phyloP scores from a whole-genome alignment of 2,329 filamentous ascomycete species.

The Aspergillus brunneoviolaceus region DNA sequence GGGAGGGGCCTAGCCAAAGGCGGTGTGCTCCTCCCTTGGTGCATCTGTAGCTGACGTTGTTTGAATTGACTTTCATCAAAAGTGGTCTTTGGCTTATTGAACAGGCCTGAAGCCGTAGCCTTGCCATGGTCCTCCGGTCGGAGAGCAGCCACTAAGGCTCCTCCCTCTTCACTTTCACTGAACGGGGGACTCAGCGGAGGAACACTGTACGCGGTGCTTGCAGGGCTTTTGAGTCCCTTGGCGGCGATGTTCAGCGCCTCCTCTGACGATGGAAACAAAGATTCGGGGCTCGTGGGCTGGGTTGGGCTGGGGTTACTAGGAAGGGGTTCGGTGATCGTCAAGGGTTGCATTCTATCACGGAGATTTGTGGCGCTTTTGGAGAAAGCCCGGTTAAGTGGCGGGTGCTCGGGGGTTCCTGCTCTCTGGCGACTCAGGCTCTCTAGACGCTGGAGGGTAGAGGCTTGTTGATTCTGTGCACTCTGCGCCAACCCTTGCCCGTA shows the following conservation, averaged over 20 bases:
- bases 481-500: slow-evolving; percentile 82
- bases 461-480: slow-evolving; percentile 77
- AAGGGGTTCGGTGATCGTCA: slow-evolving; percentile 28
- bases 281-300: slow-evolving; percentile 44
- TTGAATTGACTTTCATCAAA: slow-evolving; percentile 86
- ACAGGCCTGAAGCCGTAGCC: slow-evolving; percentile 70
- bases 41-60: slow-evolving; percentile 77
- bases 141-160: slow-evolving; percentile 60
- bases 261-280: slow-evolving; percentile 38
- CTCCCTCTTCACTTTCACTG: slow-evolving; percentile 69
- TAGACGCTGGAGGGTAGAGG: slow-evolving; percentile 71
- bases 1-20: slow-evolving; percentile 35
- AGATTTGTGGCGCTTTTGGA: slow-evolving; percentile 67
- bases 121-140: slow-evolving; percentile 77
- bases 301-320: slow-evolving; percentile 14
- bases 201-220: slow-evolving; percentile 30
- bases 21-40: slow-evolving; percentile 69
- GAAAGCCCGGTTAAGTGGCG: slow-evolving; percentile 47
- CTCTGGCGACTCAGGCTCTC: slow-evolving; percentile 73
- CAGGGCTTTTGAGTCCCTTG: slow-evolving; percentile 5
- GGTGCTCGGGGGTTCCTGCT: slow-evolving; percentile 54
- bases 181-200: slow-evolving; percentile 68
- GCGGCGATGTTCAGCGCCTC: slow-evolving; percentile 29
- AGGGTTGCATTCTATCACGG: slow-evolving; percentile 48
- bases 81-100: slow-evolving; percentile 69